phyloP scores from a whole-genome alignment of 169 alveolate species.

The Perkinsus marinus region DNA sequence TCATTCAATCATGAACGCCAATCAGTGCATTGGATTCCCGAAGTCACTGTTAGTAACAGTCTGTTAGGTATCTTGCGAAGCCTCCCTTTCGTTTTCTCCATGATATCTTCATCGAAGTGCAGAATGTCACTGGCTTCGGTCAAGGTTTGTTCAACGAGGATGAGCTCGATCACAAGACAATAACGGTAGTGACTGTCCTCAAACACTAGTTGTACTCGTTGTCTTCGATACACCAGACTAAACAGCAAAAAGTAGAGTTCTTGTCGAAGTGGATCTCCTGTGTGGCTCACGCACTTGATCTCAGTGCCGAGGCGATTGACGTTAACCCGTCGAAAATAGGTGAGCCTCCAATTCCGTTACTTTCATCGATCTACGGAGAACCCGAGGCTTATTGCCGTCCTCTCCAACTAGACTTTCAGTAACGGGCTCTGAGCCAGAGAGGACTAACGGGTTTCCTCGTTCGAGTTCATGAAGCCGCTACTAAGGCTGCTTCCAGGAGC shows the following conservation, averaged over 20 bases:
- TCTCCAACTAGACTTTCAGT: too few relatives aligned
- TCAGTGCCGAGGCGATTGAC: not conserved
- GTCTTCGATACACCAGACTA: not conserved
- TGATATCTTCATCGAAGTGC: not conserved
- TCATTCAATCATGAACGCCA: too few relatives aligned
- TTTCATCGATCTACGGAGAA: not conserved
- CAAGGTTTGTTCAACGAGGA: not conserved
- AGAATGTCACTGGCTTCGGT: not conserved
- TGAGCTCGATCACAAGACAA: not conserved
- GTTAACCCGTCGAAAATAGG: not conserved
- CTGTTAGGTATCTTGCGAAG: not conserved
- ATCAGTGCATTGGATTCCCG: too few relatives aligned
- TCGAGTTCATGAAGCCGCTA: not conserved
- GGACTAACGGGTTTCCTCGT: not conserved
- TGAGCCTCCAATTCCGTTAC: not conserved
- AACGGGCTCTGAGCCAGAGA: not conserved
- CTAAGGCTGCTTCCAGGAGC: not conserved
- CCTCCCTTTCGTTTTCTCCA: slow-evolving; percentile 8
- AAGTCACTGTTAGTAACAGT: too few relatives aligned
- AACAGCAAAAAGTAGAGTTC: not conserved
- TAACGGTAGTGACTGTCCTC: not conserved
- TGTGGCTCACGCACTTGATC: not conserved
- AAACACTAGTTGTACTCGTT: not conserved
- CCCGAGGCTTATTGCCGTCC: too few relatives aligned
- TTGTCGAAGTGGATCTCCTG: not conserved